Evolutionary conservation across 352 stramenopile genomes (phyloP).

Genomic region (Globisporangium orthogonon): DNA sequence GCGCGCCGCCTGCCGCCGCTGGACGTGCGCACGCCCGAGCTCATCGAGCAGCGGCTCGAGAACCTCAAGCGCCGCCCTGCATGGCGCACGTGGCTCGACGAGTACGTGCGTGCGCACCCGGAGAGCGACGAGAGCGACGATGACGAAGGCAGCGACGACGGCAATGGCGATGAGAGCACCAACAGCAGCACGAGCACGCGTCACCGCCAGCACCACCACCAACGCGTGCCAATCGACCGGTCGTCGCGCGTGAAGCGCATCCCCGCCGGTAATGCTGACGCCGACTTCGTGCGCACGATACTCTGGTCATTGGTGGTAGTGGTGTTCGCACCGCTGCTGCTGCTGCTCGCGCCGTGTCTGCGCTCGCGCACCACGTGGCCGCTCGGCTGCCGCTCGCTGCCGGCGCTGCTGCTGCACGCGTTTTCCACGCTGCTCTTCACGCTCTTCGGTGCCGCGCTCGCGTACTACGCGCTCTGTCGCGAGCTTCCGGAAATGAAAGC

Average conservation of each 20-base stretch:
- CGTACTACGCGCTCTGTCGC: conserved; percentile 60
- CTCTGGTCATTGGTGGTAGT: conserved; percentile 51
- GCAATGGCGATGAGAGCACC: conserved; percentile 12
- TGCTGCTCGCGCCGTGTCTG: conserved; percentile 47
- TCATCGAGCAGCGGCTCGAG: conserved; percentile 80
- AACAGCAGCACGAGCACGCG: background rate
- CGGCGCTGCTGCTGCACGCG: conserved; percentile 35
- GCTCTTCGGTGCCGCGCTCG: conserved; percentile 29
- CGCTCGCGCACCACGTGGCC: conserved; percentile 66
- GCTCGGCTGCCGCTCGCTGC: conserved; percentile 49
- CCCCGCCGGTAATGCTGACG: background rate
- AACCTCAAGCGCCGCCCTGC: conserved; percentile 77
- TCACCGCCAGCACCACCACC: background rate
- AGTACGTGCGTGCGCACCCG: conserved; percentile 59
- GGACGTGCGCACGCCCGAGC: conserved; percentile 70
- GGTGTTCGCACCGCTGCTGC: conserved; percentile 44
- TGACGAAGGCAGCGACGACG: conserved; percentile 25
- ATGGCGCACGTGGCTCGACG: conserved; percentile 58
- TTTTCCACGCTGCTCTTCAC: conserved; percentile 43
- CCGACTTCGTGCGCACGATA: conserved; percentile 43
- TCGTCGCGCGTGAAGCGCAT: background rate
- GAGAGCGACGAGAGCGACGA: conserved; percentile 30
- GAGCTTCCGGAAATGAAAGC: conserved; percentile 42
- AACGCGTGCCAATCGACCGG: conserved; percentile 11
- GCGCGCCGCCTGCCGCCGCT: conserved; percentile 33